Percentiles rank a stretch among this genome's conserved stretches.
phyloP scores from a whole-genome alignment of 1,284 basidiomycete species.

The Trichosporon sp. region DNA sequence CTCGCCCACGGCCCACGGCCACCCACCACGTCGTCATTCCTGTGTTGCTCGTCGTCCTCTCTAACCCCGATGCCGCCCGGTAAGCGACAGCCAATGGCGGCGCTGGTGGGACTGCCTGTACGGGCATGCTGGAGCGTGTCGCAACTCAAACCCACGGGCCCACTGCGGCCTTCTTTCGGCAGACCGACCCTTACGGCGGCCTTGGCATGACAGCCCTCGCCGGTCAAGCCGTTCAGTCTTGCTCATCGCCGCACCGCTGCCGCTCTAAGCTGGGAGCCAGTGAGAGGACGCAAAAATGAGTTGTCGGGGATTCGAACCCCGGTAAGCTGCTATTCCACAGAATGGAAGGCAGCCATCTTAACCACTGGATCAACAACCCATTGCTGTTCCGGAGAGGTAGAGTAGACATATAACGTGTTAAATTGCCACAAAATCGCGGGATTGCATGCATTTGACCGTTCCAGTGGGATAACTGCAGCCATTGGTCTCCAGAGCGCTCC shows the following conservation, averaged over 20 bases:
- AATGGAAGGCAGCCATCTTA: constrained; percentile 5
- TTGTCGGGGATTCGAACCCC: constrained; percentile 5
- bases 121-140: neutral
- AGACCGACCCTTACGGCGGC: neutral
- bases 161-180: neutral
- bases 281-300: neutral
- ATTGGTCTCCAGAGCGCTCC: too few relatives aligned
- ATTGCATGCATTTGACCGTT: neutral
- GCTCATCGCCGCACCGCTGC: too few relatives aligned
- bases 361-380: constrained; percentile 4
- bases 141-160: neutral
- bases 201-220: neutral
- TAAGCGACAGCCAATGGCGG: neutral
- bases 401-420: too few relatives aligned
- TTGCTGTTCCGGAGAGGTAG: neutral
- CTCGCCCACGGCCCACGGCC: neutral
- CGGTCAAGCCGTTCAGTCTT: neutral
- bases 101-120: neutral
- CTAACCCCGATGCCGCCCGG: neutral
- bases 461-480: too few relatives aligned
- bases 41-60: neutral
- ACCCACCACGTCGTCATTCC: neutral
- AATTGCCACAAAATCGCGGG: too few relatives aligned
- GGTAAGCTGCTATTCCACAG: neutral
- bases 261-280: too few relatives aligned